phyloP scores from a whole-genome alignment of 2,329 filamentous ascomycete species.

The Diaporthe citrichinensis region DNA sequence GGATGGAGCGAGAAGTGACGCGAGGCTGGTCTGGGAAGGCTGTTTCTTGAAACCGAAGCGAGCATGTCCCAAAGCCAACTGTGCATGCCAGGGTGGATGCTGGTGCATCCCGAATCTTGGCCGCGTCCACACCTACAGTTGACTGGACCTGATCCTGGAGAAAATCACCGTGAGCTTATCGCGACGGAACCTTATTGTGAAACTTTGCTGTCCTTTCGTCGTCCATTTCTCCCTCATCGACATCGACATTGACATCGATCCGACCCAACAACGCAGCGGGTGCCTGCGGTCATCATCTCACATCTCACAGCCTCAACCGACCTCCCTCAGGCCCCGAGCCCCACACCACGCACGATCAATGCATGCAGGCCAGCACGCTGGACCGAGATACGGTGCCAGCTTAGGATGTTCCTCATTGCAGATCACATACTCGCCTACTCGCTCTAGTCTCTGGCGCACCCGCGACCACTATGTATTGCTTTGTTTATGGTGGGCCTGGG shows the following conservation, averaged over 20 bases:
- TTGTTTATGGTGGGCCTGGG: background rate
- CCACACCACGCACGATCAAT: background rate
- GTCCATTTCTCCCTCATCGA: background rate
- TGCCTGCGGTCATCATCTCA: conserved; percentile 21
- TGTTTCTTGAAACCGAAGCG: conserved; percentile 25
- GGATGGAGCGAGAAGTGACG: conserved; percentile 2
- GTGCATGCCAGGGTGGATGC: background rate
- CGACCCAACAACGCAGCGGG: background rate
- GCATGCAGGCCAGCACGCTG: conserved; percentile 9
- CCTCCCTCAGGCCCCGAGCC: background rate
- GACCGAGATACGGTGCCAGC: background rate
- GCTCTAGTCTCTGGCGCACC: background rate
- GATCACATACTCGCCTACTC: background rate
- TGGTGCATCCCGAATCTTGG: background rate
- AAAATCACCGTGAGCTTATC: conserved; percentile 27
- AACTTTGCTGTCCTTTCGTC: conserved; percentile 26
- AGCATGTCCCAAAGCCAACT: background rate
- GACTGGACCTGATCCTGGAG: conserved; percentile 12
- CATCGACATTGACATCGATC: conserved; percentile 10
- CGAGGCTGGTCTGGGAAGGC: conserved; percentile 23
- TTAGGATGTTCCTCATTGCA: background rate
- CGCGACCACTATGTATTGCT: background rate
- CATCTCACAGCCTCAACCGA: conserved; percentile 14
- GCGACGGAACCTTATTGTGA: conserved; percentile 31
- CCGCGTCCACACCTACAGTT: background rate